Conservation (phyloP, 345 rosid species). For the Laguncularia racemosa region DNA sequence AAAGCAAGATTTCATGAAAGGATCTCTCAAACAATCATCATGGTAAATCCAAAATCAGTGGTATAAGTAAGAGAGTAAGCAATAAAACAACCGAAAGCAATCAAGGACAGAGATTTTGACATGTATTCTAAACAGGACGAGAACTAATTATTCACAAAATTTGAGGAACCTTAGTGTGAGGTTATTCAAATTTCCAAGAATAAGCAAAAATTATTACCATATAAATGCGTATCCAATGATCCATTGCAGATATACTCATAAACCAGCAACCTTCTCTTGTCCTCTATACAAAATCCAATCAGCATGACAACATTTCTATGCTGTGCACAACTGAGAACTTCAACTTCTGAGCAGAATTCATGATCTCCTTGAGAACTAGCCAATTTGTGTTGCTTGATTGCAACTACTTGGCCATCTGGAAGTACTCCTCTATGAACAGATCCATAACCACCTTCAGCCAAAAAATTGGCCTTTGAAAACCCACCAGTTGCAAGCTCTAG, state of each 20-base stretch:
- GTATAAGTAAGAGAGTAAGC: too few relatives aligned
- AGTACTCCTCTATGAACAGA: conserved; percentile 95
- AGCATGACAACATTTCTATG: conserved; percentile 97
- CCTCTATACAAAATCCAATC: conserved; percentile 96
- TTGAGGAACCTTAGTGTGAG: not conserved
- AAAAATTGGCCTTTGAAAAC: conserved; percentile 93
- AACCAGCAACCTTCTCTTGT: conserved; percentile 83
- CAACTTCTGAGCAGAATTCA: conserved; percentile 98
- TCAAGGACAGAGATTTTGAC: too few relatives aligned
- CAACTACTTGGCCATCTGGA: conserved; percentile 98
- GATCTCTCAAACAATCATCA: too few relatives aligned
- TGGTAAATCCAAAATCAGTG: too few relatives aligned
- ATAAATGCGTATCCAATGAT: conserved; percentile 91
- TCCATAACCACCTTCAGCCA: conserved; percentile 99
- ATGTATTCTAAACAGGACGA: not conserved
- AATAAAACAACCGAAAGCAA: too few relatives aligned
- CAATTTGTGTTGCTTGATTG: conserved; percentile 95
- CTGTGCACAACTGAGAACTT: conserved; percentile 98
- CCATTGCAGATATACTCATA: conserved; percentile 97
- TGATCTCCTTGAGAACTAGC: conserved; percentile 99
- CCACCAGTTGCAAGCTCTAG: conserved; percentile 97
- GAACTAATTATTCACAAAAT: too few relatives aligned
- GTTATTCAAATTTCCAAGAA: not conserved
- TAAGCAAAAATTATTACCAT: conserved; percentile 41
- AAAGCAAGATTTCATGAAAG: too few relatives aligned